A percentile compares a stretch with the other conserved stretches of the same genome.
Conservation (phyloP, 1,139 yeast genomes). For the Pichia sp. region DNA sequence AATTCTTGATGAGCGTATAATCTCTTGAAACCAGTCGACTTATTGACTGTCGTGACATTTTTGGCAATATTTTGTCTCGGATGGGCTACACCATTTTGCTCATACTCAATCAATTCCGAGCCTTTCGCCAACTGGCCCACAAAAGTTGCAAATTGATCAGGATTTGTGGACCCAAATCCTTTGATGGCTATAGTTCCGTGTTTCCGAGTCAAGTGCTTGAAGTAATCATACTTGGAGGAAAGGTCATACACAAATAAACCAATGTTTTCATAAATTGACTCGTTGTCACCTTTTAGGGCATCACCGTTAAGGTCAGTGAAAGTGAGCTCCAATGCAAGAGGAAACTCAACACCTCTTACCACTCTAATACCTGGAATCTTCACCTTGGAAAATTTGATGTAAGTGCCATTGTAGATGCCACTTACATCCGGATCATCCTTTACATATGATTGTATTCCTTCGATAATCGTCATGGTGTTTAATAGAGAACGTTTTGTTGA, state of each 20-base stretch:
- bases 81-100: conserved; percentile 18
- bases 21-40: conserved; percentile 18
- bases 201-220: not conserved
- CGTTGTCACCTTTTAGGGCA: not conserved
- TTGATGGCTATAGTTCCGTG: conserved; percentile 1
- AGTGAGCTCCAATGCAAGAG: conserved; percentile 14
- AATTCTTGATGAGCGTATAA: conserved; percentile 22
- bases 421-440: conserved; percentile 10
- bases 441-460: not conserved
- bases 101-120: conserved; percentile 1
- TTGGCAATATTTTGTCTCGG: conserved; percentile 16
- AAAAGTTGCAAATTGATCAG: not conserved
- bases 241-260: conserved; percentile 17
- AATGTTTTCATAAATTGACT: conserved; percentile 3
- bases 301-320: not conserved
- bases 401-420: conserved; percentile 10
- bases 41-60: conserved; percentile 20
- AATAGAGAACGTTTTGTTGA: too few relatives aligned
- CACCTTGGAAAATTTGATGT: conserved; percentile 12
- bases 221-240: conserved; percentile 9
- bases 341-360: conserved; percentile 20
- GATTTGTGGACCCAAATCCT: not conserved
- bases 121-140: not conserved
- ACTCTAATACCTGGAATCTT: conserved; percentile 6
- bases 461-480: not conserved